These are phyloP conservation scores for Sanghuangporus baumii DNA, from an alignment of 1,284 basidiomycete species.

Conservation along the genomic window DNA sequence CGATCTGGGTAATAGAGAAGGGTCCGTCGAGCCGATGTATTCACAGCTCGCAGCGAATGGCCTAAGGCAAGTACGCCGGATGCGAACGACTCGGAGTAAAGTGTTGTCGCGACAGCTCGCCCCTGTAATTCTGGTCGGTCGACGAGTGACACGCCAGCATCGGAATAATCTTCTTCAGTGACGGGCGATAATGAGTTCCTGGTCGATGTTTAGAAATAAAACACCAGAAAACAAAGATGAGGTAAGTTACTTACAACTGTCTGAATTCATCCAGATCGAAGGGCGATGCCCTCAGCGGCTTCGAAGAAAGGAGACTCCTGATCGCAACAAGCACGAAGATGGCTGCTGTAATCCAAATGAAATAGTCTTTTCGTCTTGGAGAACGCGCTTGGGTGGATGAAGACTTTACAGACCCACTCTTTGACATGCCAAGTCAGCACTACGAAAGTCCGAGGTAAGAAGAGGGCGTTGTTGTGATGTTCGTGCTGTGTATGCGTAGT, in stretches of 20 bases:
- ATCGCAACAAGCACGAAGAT: not conserved
- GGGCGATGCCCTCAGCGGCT: not conserved
- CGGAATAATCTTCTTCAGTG: not conserved
- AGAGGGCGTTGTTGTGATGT: not conserved
- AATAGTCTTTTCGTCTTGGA: not conserved
- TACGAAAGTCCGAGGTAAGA: not conserved
- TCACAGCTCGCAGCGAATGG: slow-evolving; percentile 32
- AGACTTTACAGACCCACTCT: not conserved
- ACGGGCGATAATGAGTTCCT: slow-evolving; percentile 5
- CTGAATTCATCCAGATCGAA: slow-evolving; percentile 25
- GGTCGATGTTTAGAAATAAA: not conserved
- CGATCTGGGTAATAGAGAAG: slow-evolving; percentile 36
- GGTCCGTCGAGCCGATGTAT: slow-evolving; percentile 31
- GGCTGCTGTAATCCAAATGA: not conserved
- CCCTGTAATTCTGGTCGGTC: slow-evolving; percentile 16
- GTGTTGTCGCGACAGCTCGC: slow-evolving; percentile 36
- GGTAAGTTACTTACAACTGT: slow-evolving; percentile 22
- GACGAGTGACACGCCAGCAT: not conserved
- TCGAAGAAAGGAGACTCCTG: not conserved
- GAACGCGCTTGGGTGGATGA: not conserved
- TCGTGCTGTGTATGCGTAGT: no score
- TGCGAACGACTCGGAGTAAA: slow-evolving; percentile 39
- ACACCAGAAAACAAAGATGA: not conserved
- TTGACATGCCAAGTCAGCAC: not conserved
- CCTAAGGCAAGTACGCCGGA: slow-evolving; percentile 39